Conservation (phyloP, 352 stramenopile genomes). For the Phytophthora meadii region DNA sequence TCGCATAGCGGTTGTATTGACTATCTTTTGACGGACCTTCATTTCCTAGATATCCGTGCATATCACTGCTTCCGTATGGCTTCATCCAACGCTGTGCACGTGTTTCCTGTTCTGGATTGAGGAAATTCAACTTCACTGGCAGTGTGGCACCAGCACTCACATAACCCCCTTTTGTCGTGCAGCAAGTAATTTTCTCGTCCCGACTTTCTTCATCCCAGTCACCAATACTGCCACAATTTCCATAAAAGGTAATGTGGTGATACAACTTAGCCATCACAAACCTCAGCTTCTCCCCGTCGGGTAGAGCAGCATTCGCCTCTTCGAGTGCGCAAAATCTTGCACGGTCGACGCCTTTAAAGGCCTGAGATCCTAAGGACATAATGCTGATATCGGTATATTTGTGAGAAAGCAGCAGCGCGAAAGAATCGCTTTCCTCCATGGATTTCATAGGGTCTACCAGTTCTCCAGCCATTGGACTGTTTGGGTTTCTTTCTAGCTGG, state of each 20-base stretch:
- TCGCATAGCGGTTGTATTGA: background rate
- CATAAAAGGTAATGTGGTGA: background rate
- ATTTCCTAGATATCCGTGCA: background rate
- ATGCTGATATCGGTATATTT: background rate
- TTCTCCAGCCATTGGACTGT: background rate
- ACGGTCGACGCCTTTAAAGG: background rate
- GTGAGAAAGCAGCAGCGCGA: background rate
- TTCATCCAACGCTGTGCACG: background rate
- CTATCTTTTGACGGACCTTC: background rate
- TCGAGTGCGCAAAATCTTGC: background rate
- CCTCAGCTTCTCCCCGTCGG: background rate
- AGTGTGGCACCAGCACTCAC: background rate
- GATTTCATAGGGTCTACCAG: background rate
- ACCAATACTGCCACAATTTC: background rate
- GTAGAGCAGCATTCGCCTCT: background rate
- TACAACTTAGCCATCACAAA: background rate
- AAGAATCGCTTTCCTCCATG: background rate
- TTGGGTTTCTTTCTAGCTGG: conserved; percentile 2
- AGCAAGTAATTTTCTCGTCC: background rate
- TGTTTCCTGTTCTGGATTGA: conserved; percentile 2
- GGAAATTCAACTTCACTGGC: conserved; percentile 3
- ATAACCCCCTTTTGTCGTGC: background rate
- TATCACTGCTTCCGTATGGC: background rate
- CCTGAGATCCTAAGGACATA: background rate
- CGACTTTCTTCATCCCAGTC: background rate